Conservation (phyloP, 768 basidiomycete species). For the Lactarius evosmus region DNA sequence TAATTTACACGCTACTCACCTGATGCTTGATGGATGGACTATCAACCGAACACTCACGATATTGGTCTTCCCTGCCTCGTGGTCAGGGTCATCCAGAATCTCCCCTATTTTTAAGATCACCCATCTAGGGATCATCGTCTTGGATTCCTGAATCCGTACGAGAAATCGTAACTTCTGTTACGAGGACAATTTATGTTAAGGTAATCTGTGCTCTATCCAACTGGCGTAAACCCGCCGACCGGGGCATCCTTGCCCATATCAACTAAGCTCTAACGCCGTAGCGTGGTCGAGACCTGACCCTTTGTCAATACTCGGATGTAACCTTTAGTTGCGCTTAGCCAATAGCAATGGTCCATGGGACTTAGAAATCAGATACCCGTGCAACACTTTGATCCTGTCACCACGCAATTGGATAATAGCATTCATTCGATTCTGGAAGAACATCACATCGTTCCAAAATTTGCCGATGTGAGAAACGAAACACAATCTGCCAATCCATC, state of each 20-base stretch:
- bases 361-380: not conserved
- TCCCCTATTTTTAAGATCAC: constrained; percentile 8
- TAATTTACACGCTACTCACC: not conserved
- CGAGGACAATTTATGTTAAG: not conserved
- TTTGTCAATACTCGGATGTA: not conserved
- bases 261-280: constrained; percentile 9
- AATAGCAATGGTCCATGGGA: not conserved
- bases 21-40: not conserved
- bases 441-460: not conserved
- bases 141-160: not conserved
- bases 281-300: constrained; percentile 3
- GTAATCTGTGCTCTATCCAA: constrained; percentile 1
- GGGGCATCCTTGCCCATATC: constrained; percentile 1
- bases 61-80: not conserved
- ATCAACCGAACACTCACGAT: not conserved
- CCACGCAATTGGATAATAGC: not conserved
- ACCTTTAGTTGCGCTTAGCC: not conserved
- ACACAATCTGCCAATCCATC: not conserved
- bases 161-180: not conserved
- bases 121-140: not conserved
- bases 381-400: not conserved
- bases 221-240: constrained; percentile 11
- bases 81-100: not conserved
- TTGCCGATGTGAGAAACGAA: not conserved
- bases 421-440: not conserved